phyloP scores from a whole-genome alignment of 2,329 filamentous ascomycete genomes.

The Cladosporium sp. region DNA sequence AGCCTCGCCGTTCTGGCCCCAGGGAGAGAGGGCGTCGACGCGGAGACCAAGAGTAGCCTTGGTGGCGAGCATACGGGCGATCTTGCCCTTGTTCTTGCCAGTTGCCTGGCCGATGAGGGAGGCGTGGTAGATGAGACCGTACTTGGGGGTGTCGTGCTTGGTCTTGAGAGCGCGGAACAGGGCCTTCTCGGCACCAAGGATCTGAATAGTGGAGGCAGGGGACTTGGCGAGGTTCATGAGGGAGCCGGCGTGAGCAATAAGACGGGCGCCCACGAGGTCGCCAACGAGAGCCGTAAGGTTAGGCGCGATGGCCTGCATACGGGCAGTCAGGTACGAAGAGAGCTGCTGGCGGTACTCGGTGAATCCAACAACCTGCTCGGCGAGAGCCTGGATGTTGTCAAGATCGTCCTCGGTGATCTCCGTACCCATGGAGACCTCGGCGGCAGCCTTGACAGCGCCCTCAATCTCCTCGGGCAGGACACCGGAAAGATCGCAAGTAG shows the following conservation, averaged over 20 bases:
- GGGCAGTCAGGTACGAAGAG: conserved; percentile 78
- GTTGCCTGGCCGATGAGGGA: conserved; percentile 94
- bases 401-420: conserved; percentile 92
- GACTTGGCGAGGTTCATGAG: conserved; percentile 93
- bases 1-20: conserved; percentile 62
- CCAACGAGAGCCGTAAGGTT: conserved; percentile 92
- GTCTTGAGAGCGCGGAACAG: conserved; percentile 98
- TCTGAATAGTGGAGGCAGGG: conserved; percentile 92
- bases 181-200: conserved; percentile 96
- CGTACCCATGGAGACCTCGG: conserved; percentile 96
- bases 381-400: conserved; percentile 83
- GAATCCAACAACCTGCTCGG: conserved; percentile 88
- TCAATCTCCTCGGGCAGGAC: conserved; percentile 96
- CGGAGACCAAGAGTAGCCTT: conserved; percentile 91
- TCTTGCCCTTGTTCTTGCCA: conserved; percentile 98
- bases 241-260: conserved; percentile 92
- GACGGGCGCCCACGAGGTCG: conserved; percentile 84
- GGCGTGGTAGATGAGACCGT: conserved; percentile 88
- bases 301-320: conserved; percentile 95
- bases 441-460: conserved; percentile 80
- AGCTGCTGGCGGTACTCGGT: conserved; percentile 86
- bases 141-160: conserved; percentile 98
- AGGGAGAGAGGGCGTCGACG: conserved; percentile 81
- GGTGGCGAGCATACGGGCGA: conserved; percentile 89
- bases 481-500: conserved; percentile 71